Base-by-base conservation (phyloP, 305 asterid species). In the Vinca major region DNA sequence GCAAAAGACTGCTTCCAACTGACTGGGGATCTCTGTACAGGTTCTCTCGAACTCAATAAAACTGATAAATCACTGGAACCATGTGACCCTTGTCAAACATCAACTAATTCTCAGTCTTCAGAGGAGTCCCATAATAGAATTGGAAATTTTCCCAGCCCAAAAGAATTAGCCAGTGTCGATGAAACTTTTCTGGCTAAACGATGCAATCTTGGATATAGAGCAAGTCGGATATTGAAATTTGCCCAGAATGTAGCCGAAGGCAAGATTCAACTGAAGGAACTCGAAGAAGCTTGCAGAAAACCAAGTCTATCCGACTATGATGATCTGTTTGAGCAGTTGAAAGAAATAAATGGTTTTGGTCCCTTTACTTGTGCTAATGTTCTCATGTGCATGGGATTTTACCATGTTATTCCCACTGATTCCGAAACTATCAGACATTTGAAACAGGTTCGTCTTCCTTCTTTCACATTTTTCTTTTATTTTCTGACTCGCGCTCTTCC, bases 381-480 rank as follows among this genome's bases (percentile, higher is more conserved):
- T 71, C 87, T 90, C 41, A 82, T 87, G 95, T 88, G 96, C 84
- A 77, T 88, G 86, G 97, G 95, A 71, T 88, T 78, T 70, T 91
- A 87, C 86, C 96, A 88, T 76, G 86, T 84, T 43, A 78, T 91
- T 77, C 96, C 97, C 50, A 65, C 89, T n/a, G 97, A 91, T 81
- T 87, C 97, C 39, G 92, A 91, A 77, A 91, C 95, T 50, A 80
- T 90, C 60, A 78, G 96, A 85, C 96, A 88, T 78, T 78, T 87
- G 66, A 79, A 87, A 55, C 95, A 88, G 95, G 96, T 85, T 51
- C 17, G 4, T 54, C n/a, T 41, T 74, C 55, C 19, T 57, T 73
- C 71, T 1, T 19, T 7, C 12, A 11, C 17, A 43, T 5, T 67
- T 50, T 26, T 1, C 40, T 8, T 39, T 41, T 16, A 40, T 39